Base-by-base conservation (phyloP, 164 flowering plant species). In the Sextonia rubra region DNA sequence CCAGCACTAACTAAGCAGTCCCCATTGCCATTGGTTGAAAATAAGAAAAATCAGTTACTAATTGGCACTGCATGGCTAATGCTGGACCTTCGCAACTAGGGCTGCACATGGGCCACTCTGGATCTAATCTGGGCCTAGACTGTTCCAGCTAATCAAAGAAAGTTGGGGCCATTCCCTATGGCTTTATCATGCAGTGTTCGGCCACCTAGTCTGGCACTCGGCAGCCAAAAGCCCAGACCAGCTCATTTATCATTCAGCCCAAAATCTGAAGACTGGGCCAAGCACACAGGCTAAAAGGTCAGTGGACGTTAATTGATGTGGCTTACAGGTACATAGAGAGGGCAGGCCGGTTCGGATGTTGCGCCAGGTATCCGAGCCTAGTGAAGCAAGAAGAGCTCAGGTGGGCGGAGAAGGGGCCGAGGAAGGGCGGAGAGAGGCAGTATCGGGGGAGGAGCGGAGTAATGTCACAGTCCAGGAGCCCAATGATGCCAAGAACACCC, bases 371-470 rank as follows among this genome's bases (percentile, higher is more conserved):
- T 49, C 76, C 86, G 8, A 79, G 79, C 29, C 52, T 2, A 17
- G 86, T 82, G 72, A 87, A 81, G 82, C 82, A 77, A 49, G 87
- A 85, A 69, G 93, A 89, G 83, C 78, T 86, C 4, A 79, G 68
- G 64, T 88, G 91, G 90, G 91, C 88, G 1, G 91, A 89, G 84
- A 88, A 83, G 80, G 91, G 93, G 58, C 88, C 88, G 0, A 82
- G 88, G 71, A 74, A 75, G 61, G 79, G 77, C 23, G 81, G 80
- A 7, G 78, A 73, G 26, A 70, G 64, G 4, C 52, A 30, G 23
- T 52, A 49, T 12, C 29, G 75, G 9, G 75, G 73, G 25, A 75
- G 60, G 62, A 80, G 81, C 23, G 60, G 69, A 8, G 64, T 64
- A 66, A 66, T 47, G 56, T 63, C 76, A 14, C 73, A 81, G 66